Conservation (phyloP, 1,284 basidiomycete species). For the Cutaneotrichosporon curvatum region DNA sequence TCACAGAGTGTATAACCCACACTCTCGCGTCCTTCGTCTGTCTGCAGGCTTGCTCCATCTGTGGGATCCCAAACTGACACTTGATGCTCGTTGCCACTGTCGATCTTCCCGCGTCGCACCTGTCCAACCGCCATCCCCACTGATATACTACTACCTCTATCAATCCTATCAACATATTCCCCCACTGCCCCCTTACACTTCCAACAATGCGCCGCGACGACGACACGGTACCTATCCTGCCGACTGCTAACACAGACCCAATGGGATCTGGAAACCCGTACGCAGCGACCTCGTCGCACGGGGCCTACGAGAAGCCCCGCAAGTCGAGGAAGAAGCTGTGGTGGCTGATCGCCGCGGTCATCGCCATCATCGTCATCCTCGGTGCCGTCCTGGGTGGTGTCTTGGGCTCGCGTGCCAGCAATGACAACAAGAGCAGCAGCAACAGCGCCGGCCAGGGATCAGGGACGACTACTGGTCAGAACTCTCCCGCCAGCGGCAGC, state of each 20-base stretch:
- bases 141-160: neutral
- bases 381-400: slow-evolving; percentile 73
- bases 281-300: slow-evolving; percentile 23
- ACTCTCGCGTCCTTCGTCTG: too few species aligned
- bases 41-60: too few species aligned
- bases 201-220: too few species aligned
- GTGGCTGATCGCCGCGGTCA: slow-evolving; percentile 33
- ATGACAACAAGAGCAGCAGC: slow-evolving; percentile 40
- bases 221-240: slow-evolving; percentile 7
- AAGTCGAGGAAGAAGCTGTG: slow-evolving; percentile 29
- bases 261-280: slow-evolving; percentile 40
- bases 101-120: neutral
- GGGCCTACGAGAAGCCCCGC: slow-evolving; percentile 6
- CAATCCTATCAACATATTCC: neutral
- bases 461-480: neutral
- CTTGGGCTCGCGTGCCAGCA: slow-evolving; percentile 53
- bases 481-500: neutral
- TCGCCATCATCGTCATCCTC: slow-evolving; percentile 60
- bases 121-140: too few species aligned
- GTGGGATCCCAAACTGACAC: too few species aligned
- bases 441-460: slow-evolving; percentile 27
- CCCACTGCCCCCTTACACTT: too few species aligned
- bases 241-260: slow-evolving; percentile 28
- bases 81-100: neutral
- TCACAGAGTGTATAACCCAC: too few species aligned